Evolutionary conservation across 2,329 filamentous ascomycete species (phyloP).

Genomic region (Exophiala calicioides): DNA sequence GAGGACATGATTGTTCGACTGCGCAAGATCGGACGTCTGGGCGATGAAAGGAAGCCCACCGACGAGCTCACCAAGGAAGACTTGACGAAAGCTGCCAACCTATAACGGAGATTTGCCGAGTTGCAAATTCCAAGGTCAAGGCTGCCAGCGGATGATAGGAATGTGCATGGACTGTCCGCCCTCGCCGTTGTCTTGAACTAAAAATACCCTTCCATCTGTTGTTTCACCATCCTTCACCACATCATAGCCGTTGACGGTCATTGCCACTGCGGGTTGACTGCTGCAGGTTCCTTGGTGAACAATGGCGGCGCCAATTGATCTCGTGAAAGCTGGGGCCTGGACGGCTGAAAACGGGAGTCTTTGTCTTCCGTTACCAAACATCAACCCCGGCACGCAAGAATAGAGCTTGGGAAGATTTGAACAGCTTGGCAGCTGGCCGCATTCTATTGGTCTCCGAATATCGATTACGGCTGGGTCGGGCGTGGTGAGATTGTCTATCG

Average conservation of each 20-base stretch:
- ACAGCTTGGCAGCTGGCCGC: too few species aligned
- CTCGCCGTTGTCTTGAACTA: neutral
- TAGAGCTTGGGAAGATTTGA: too few species aligned
- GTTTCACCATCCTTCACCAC: neutral
- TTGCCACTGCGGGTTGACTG: neutral
- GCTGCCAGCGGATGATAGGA: neutral
- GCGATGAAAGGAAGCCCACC: conserved; percentile 51
- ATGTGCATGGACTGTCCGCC: conserved; percentile 19
- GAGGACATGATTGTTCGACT: conserved; percentile 64
- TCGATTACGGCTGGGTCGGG: neutral
- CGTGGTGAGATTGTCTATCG: neutral
- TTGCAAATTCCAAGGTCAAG: conserved; percentile 3
- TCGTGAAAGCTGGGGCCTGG: neutral
- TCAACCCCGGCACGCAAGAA: neutral
- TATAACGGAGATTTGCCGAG: conserved; percentile 14
- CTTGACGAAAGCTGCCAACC: conserved; percentile 53
- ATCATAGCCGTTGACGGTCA: neutral
- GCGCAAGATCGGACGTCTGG: conserved; percentile 58
- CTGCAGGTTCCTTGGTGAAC: neutral
- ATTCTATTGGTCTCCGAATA: neutral
- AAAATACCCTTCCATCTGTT: conserved; percentile 7
- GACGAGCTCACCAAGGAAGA: conserved; percentile 56
- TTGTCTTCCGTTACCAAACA: conserved; percentile 10
- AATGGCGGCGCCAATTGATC: conserved; percentile 4
- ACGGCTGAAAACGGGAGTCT: conserved; percentile 15